A percentile compares a stretch with the other conserved stretches of the same genome.
phyloP scores from a whole-genome alignment of 2,329 filamentous ascomycete genomes.

The Arachnomyces sp. region DNA sequence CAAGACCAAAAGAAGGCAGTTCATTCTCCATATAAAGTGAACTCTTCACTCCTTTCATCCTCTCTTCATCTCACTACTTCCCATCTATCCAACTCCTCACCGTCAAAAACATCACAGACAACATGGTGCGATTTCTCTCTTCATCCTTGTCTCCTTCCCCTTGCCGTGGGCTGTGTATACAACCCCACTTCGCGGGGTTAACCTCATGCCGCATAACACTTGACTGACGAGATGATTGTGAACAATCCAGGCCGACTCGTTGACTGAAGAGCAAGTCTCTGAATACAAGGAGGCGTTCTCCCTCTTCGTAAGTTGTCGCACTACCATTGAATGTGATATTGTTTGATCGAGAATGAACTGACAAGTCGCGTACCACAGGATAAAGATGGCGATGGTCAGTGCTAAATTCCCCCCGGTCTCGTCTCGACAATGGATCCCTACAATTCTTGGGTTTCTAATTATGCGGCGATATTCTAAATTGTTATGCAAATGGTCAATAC shows the following conservation, averaged over 20 bases:
- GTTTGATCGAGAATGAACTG: slow-evolving; percentile 13
- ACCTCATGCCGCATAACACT: too few relatives aligned
- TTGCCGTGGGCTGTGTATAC: background rate
- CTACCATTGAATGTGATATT: slow-evolving; percentile 2
- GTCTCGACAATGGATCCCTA: background rate
- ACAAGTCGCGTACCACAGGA: slow-evolving; percentile 47
- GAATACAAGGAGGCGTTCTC: slow-evolving; percentile 99
- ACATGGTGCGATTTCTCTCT: slow-evolving; percentile 16
- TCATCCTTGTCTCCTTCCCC: background rate
- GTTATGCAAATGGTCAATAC: slow-evolving; percentile 6
- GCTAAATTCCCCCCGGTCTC: slow-evolving; percentile 4
- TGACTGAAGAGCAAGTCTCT: slow-evolving; percentile 99
- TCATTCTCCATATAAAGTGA: background rate
- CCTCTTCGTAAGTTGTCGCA: slow-evolving; percentile 75
- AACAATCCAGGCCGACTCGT: slow-evolving; percentile 71
- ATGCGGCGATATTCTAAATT: slow-evolving; percentile 9
- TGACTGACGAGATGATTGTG: too few relatives aligned
- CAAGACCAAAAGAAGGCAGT: background rate
- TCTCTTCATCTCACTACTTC: too few relatives aligned
- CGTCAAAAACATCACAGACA: background rate
- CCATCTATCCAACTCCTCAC: background rate
- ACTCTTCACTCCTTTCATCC: too few relatives aligned
- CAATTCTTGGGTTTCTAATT: slow-evolving; percentile 5
- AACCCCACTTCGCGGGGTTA: background rate
- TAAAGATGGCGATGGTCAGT: slow-evolving; percentile 86